These are phyloP conservation scores for Phytopythium chamaehyphon DNA, from an alignment of 352 stramenopile species.

Conservation along the genomic window DNA sequence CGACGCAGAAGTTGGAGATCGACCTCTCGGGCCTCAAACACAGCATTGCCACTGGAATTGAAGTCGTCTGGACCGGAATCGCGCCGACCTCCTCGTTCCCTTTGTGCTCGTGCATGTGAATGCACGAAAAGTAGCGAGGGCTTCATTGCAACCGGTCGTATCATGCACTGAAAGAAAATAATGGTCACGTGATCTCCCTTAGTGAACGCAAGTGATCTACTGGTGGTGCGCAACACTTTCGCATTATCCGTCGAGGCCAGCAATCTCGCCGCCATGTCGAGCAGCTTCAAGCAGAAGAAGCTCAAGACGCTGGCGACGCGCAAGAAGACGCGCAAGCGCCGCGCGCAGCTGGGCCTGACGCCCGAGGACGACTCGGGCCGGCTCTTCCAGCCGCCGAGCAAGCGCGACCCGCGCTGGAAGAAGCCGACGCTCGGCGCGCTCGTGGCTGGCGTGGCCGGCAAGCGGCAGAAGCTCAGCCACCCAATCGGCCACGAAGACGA, in stretches of 20 bases:
- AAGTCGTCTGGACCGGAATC: conserved; percentile 12
- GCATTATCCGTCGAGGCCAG: no score
- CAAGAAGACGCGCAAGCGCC: conserved; percentile 78
- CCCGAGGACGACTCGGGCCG: conserved; percentile 65
- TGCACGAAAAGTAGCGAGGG: neutral
- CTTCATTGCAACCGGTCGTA: no score
- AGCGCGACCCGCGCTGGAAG: conserved; percentile 69
- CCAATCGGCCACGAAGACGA: conserved; percentile 16
- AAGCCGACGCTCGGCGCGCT: conserved; percentile 46
- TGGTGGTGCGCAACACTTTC: conserved; percentile 8
- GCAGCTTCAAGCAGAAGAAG: conserved; percentile 86
- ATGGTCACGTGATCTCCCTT: neutral
- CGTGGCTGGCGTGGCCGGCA: conserved; percentile 29
- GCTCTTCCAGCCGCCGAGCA: conserved; percentile 68
- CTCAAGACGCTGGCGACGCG: conserved; percentile 71
- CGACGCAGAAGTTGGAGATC: conserved; percentile 25
- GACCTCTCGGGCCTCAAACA: conserved; percentile 15
- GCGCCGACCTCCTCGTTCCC: neutral
- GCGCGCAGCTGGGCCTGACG: conserved; percentile 48
- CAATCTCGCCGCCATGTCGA: conserved; percentile 56
- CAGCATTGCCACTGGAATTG: conserved; percentile 19
- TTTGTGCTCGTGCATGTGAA: conserved; percentile 1
- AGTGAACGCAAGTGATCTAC: conserved; percentile 1
- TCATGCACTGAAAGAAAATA: no score
- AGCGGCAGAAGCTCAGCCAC: conserved; percentile 34